Percentiles rank a stretch among this genome's conserved stretches.
phyloP scores from a whole-genome alignment of 164 flowering plant genomes.

The Dillenia suffruticosa region DNA sequence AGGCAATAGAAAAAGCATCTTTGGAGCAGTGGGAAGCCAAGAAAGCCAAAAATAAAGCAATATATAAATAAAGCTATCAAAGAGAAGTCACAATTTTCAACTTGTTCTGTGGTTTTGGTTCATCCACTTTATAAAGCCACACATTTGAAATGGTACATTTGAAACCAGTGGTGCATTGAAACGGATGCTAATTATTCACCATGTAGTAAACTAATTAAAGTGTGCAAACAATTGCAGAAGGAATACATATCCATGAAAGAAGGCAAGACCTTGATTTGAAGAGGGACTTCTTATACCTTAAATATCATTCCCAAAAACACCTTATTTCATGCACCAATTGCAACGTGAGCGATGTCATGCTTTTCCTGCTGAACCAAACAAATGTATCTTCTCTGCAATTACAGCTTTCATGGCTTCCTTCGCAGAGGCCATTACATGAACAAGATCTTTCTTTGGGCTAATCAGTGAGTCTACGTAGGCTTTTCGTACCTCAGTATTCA shows the following conservation, averaged over 20 bases:
- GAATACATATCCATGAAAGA: neutral
- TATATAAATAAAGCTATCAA: neutral
- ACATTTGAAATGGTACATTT: neutral
- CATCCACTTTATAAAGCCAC: neutral
- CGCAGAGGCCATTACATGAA: constrained; percentile 75
- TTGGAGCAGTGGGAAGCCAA: constrained; percentile 25
- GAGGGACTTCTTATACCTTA: too few relatives aligned
- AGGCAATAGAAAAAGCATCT: constrained; percentile 21
- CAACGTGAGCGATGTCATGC: constrained; percentile 17
- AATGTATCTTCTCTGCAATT: constrained; percentile 84
- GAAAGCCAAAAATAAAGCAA: constrained; percentile 16
- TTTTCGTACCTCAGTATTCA: constrained; percentile 90
- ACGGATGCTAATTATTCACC: neutral
- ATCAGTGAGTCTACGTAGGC: constrained; percentile 85
- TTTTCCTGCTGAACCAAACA: constrained; percentile 96
- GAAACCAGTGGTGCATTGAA: neutral
- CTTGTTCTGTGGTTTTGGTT: neutral
- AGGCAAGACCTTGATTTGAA: neutral
- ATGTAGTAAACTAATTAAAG: neutral
- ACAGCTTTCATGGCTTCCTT: constrained; percentile 96
- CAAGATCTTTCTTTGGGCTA: constrained; percentile 63
- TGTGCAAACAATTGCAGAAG: neutral
- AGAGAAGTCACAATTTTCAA: neutral
- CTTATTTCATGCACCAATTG: neutral
- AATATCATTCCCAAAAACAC: neutral